A percentile compares a stretch with the other conserved stretches of the same genome.
These are phyloP conservation scores for Xerophyta viscosa DNA, from an alignment of 106 monocot species.

Conservation along the genomic window DNA sequence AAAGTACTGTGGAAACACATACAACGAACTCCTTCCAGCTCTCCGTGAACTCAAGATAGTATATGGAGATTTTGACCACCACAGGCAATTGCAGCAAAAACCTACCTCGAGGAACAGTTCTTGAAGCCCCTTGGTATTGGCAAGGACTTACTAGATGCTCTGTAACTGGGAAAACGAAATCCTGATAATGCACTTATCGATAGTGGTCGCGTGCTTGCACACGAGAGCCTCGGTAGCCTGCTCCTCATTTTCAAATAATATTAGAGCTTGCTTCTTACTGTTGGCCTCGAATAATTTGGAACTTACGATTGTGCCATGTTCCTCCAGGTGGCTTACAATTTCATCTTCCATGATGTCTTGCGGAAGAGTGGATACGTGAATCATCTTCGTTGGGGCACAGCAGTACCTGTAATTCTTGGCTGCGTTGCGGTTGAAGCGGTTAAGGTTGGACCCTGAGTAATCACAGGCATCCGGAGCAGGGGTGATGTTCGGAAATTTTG, in stretches of 20 bases:
- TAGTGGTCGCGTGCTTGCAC: conserved; percentile 64
- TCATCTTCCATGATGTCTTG: conserved; percentile 63
- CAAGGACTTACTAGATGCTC: conserved; percentile 58
- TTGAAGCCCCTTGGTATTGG: no score
- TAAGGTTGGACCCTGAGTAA: conserved; percentile 61
- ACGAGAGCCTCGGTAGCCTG: conserved; percentile 82
- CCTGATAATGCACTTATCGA: conserved; percentile 49
- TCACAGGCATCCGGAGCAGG: conserved; percentile 66
- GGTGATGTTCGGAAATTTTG: conserved; percentile 82
- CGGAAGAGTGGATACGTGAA: conserved; percentile 69
- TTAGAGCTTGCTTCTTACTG: conserved; percentile 72
- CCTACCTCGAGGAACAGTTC: no score
- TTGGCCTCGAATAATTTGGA: conserved; percentile 71
- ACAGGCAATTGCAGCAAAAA: no score
- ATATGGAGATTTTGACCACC: no score
- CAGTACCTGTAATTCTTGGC: conserved; percentile 72
- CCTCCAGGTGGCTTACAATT: conserved; percentile 43
- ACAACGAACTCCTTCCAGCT: no score
- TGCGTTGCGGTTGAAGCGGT: conserved; percentile 83
- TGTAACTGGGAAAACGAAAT: conserved; percentile 91
- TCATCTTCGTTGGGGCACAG: conserved; percentile 74
- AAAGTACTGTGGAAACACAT: no score
- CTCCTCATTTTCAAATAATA: conserved; percentile 67
- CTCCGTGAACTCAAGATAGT: no score
- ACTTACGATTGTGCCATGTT: conserved; percentile 54